Evolutionary conservation across 345 rosid species (phyloP).

Genomic region (Kandelia obovata): DNA sequence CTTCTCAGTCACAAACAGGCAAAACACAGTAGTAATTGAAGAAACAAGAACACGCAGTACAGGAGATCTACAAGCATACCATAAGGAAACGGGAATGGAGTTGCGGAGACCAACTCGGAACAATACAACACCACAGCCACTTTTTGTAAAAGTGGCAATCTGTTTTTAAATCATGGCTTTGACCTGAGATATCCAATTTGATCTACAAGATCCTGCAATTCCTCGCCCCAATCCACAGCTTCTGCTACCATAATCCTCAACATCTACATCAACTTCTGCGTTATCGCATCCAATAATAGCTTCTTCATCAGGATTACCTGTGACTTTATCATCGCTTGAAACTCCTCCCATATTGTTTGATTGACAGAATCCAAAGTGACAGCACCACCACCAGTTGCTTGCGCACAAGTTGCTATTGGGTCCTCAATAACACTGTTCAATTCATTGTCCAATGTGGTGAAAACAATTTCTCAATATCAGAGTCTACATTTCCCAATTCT

Average conservation of each 20-base stretch:
- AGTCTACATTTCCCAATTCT: slow-evolving; percentile 23
- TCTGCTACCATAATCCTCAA: slow-evolving; percentile 50
- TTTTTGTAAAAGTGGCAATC: not conserved
- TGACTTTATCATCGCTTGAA: slow-evolving; percentile 37
- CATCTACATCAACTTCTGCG: slow-evolving; percentile 40
- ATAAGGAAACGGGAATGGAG: slow-evolving; percentile 20
- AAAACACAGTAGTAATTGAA: not conserved
- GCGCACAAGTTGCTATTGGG: slow-evolving; percentile 16
- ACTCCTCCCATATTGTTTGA: slow-evolving; percentile 45
- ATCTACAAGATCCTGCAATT: slow-evolving; percentile 58
- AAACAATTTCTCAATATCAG: slow-evolving; percentile 48
- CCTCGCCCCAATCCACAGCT: slow-evolving; percentile 53
- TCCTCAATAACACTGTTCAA: slow-evolving; percentile 35
- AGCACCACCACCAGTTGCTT: slow-evolving; percentile 11
- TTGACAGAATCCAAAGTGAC: slow-evolving; percentile 24
- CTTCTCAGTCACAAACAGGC: slow-evolving; percentile 7
- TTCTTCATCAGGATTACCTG: slow-evolving; percentile 35
- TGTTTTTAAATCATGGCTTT: slow-evolving; percentile 30
- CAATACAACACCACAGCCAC: not conserved
- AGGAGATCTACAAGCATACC: slow-evolving; percentile 22
- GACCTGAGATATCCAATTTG: slow-evolving; percentile 63
- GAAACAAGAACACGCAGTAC: not conserved
- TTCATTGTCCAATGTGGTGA: slow-evolving; percentile 46
- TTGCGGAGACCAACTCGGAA: slow-evolving; percentile 34
- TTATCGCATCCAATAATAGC: slow-evolving; percentile 24